Conservation (phyloP, 306 rosid species). For the Elaeagnus macrophylla region DNA sequence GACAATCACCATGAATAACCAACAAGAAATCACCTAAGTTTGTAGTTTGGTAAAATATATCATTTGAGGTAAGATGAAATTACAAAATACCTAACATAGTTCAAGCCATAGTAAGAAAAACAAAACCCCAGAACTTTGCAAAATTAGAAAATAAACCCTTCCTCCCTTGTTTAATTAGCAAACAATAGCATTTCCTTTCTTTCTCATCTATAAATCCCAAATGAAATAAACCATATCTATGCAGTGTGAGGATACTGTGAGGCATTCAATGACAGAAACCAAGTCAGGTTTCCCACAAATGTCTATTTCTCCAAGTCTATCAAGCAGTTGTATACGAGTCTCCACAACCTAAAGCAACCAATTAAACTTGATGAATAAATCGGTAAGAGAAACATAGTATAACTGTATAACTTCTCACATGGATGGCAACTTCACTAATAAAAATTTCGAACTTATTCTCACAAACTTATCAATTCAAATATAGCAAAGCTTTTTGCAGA, state of each 20-base stretch:
- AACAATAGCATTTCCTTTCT: neutral
- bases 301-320: constrained; percentile 37
- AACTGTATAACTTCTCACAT: neutral
- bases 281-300: constrained; percentile 35
- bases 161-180: no score
- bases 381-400: neutral
- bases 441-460: neutral
- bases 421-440: neutral
- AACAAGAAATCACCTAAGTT: no score
- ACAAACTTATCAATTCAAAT: neutral
- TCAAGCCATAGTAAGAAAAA: no score
- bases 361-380: neutral
- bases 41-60: no score
- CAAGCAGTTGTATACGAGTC: constrained; percentile 48
- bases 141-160: no score
- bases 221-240: neutral
- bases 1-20: no score
- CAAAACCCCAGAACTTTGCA: no score
- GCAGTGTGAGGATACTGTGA: constrained; percentile 51
- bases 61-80: no score
- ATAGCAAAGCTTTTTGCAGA: neutral
- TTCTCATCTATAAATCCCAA: neutral
- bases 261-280: constrained; percentile 36
- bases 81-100: no score
- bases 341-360: constrained; percentile 47